A percentile compares a stretch with the other conserved stretches of the same genome.
Evolutionary conservation across 352 stramenopile genomes (phyloP).

Genomic region (Phytophthora quininea): DNA sequence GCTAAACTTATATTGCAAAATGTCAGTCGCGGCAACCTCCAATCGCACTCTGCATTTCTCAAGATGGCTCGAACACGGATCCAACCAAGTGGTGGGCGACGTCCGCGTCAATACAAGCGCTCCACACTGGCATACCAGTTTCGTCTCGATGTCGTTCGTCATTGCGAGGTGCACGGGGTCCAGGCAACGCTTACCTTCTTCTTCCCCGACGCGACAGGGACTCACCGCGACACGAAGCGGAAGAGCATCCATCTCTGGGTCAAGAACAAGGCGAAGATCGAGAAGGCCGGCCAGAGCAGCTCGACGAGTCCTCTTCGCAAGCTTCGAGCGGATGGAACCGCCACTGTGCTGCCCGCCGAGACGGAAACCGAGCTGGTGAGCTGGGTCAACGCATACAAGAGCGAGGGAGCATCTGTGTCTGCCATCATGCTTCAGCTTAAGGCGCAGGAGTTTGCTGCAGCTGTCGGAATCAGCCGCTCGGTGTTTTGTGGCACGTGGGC

Average conservation of each 20-base stretch:
- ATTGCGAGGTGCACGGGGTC: neutral
- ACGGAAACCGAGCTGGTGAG: neutral
- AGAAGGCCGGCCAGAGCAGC: neutral
- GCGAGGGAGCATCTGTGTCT: neutral
- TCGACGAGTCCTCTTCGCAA: neutral
- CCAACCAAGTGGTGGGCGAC: too few species aligned
- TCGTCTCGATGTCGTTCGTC: neutral
- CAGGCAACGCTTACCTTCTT: neutral
- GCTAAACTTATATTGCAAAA: too few species aligned
- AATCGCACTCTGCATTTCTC: too few species aligned
- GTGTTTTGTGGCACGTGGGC: neutral
- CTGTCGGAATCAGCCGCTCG: neutral
- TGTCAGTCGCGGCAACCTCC: too few species aligned
- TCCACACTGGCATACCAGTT: neutral
- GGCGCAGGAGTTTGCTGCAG: neutral
- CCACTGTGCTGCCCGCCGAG: neutral
- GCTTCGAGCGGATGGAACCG: neutral
- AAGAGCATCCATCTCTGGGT: neutral
- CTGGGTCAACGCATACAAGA: neutral
- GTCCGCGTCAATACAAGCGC: too few species aligned
- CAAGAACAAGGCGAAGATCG: neutral
- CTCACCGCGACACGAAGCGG: neutral
- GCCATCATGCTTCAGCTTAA: neutral
- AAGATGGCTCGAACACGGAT: too few species aligned
- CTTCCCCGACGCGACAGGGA: neutral